Conservation (phyloP, 2,329 filamentous ascomycete genomes). For the Didymella segeticola region DNA sequence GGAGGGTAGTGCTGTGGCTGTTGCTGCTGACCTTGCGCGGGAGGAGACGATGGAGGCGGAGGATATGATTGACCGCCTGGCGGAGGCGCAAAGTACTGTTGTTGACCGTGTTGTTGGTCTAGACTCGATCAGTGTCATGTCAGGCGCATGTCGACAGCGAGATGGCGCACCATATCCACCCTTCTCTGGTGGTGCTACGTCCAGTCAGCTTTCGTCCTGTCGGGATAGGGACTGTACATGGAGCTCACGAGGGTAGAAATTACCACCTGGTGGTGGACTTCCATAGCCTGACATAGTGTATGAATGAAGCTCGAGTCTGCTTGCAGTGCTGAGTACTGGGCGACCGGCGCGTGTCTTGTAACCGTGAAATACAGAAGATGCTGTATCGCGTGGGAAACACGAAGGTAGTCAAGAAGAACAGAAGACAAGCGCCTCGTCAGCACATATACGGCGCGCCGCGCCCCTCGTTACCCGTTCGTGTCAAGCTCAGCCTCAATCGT, state of each 20-base stretch:
- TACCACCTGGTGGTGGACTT: conserved; percentile 44
- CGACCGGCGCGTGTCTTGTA: conserved; percentile 8
- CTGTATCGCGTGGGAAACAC: conserved; percentile 6
- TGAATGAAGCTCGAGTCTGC: neutral
- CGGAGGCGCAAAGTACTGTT: conserved; percentile 50
- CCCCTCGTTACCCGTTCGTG: conserved; percentile 19
- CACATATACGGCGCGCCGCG: conserved; percentile 34
- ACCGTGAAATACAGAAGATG: neutral
- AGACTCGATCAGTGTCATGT: conserved; percentile 13
- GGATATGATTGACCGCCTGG: conserved; percentile 42
- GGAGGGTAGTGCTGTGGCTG: conserved; percentile 36
- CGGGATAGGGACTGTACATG: neutral
- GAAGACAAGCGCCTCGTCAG: conserved; percentile 23
- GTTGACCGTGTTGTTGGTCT: conserved; percentile 40
- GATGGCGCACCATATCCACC: conserved; percentile 34
- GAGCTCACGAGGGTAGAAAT: conserved; percentile 46
- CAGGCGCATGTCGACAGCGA: neutral
- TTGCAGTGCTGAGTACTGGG: neutral
- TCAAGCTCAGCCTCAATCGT: conserved; percentile 44
- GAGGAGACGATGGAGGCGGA: conserved; percentile 44
- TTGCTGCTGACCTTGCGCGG: conserved; percentile 35
- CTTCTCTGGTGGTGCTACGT: conserved; percentile 43
- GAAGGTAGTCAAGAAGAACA: neutral
- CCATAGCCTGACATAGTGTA: conserved; percentile 36
- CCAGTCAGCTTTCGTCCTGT: conserved; percentile 20